Evolutionary conservation across 2,329 filamentous ascomycete genomes (phyloP), one percentile per base, ranked within the genome.

Genomic region (Fusarium sp.): DNA sequence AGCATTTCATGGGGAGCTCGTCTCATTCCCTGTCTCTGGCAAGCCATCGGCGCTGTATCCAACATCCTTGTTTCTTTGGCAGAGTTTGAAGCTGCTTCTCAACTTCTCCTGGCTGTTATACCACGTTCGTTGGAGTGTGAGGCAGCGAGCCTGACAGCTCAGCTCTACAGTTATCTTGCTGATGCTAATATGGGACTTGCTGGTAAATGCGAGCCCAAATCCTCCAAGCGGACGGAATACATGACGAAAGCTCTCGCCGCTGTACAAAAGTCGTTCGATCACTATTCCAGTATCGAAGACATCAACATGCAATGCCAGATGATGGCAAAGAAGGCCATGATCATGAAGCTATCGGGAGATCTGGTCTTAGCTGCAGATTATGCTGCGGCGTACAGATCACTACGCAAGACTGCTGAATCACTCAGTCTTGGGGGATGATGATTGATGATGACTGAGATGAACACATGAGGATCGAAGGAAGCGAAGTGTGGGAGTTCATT

Each of bases 181-280:
- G 94, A 97, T 76, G 91, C 92, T 0, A 88, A 91, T 72, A 92
- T 97, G 83, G 94, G 94, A 0, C 80, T 92, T 65, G 93, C 93
- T 0, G 91, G 93, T 36, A 75, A 82, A 72, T 79, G 77, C 69
- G 74, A 78, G 14, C 71, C 78, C 7, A 79, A 78, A 74, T 82
- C 83, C 7, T 78, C 79, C 9, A 82, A 82, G 70, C 81, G 85
- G 54, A 84, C 83, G 38, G 88, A 90, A 74, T 84, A 86, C 69
- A 78, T 92, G 73, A 86, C 84, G 9, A 83, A 84, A 55, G 90
- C 89, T 0, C 75, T 88, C 54, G 84, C 85, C 38, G 88, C 89
- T 31, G 84, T 92, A 48, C 88, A 91, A 57, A 86, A 83, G 64
- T 88, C 91, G 0, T 89, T 90, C 70, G 81, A 82, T 33, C 86